Base-by-base conservation (phyloP, 148 eudicot genomes). In the Drosera capensis region DNA sequence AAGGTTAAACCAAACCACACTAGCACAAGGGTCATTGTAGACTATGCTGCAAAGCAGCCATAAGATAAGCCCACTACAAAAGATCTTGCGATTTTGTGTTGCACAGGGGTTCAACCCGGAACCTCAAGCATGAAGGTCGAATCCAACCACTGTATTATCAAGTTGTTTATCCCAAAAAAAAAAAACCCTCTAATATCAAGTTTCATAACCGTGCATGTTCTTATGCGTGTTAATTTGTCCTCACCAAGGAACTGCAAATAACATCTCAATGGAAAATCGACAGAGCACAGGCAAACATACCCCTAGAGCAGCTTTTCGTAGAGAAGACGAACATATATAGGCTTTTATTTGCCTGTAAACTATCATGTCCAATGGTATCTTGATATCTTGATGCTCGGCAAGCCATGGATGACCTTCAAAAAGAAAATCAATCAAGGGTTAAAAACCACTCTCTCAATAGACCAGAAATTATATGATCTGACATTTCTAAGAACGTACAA, bases 331-430 rank as follows among this genome's bases (percentile, higher is more conserved):
- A 45, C 74, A 77, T 46, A 80, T 73, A 65, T 83, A 88, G 46
- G 81, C 81, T 70, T 73, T 84, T 20, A 88, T 92, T 48, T 70
- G 78, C 75, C 72, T 78, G 62, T 67, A 88, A 28, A 71, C 66
- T 43, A 88, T 80, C 92, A 80, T 80, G 64, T 88, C 97, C 63
- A 83, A 59, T 23, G 97, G 95, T 39, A 80, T 69, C 67, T 75
- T 80, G 44, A 68, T 59, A 48, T 80, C 95, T 26, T 63, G 83
- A 67, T 60, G 68, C 23, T 68, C 62, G 9, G 72, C 55, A 56
- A 88, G 68, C 97, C 97, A 88, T 31, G 97, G 97, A 75, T 88
- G 97, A 75, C 97, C 97, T 88, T 57, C 43, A 55, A 54, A 25
- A 46, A 36, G 12, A 21, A 14, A 39, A 45, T 47, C 48, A 34